Percentiles rank a stretch among this genome's conserved stretches.
Evolutionary conservation across 1,284 basidiomycete species (phyloP).

Genomic region (Erythrobasidium hasegawianum): DNA sequence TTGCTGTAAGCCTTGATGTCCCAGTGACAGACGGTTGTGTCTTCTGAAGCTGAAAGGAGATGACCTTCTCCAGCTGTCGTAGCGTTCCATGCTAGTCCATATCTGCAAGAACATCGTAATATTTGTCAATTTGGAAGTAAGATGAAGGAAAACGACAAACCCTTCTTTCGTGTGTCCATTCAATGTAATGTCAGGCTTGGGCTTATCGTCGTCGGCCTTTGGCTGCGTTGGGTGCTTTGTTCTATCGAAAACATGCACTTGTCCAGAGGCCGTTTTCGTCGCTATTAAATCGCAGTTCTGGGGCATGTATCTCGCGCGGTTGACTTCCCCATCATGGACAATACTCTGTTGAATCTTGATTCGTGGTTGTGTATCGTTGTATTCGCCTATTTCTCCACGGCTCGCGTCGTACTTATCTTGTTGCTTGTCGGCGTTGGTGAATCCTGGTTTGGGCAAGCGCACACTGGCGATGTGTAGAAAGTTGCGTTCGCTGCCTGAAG

Average conservation of each 20-base stretch:
- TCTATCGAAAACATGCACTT: constrained; percentile 90
- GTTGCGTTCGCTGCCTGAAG: constrained; percentile 87
- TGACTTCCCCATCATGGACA: constrained; percentile 94
- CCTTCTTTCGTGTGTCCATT: constrained; percentile 90
- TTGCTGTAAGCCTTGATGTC: constrained; percentile 88
- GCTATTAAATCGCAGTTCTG: constrained; percentile 97
- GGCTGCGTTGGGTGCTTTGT: constrained; percentile 96
- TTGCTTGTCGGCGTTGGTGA: constrained; percentile 51
- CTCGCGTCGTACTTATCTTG: constrained; percentile 55
- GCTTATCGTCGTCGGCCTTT: constrained; percentile 67
- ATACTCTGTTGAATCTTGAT: constrained; percentile 90
- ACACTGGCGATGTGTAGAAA: constrained; percentile 95
- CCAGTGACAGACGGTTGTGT: constrained; percentile 95
- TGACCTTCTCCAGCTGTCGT: constrained; percentile 64
- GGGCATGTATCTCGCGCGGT: constrained; percentile 96
- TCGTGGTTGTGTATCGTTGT: constrained; percentile 72
- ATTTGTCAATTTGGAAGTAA: no score
- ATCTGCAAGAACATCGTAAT: no score
- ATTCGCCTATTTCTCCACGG: constrained; percentile 75
- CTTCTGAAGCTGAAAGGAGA: constrained; percentile 87
- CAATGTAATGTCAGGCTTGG: constrained; percentile 85
- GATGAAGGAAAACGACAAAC: constrained; percentile 57
- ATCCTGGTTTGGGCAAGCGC: constrained; percentile 69
- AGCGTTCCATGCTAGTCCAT: constrained; percentile 90
- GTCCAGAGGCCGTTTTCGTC: constrained; percentile 84